Base-by-base conservation (phyloP, 805 yeast species). In the Diddensiella transvaalensis region DNA sequence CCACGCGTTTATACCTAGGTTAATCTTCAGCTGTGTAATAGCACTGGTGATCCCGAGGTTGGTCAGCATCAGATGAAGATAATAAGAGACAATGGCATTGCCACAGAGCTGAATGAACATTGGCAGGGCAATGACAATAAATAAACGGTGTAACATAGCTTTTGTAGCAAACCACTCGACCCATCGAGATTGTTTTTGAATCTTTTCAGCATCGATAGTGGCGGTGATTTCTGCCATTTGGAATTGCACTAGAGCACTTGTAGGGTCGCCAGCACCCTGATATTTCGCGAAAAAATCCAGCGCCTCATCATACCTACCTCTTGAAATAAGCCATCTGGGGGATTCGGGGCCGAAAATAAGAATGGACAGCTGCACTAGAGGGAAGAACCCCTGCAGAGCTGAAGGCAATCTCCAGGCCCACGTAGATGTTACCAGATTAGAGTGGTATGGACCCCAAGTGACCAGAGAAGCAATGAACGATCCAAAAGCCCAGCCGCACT, bases 371-470 rank as follows among this genome's bases (percentile, higher is more conserved):
- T 84, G 69, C 45, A 82, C 60, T 33, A 85, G 66, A 44, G 86
- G 49, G 62, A 83, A 83, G 30, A 83, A 54, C 48, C 79, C 71
- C 69, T 85, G 93, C 57, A 83, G 68, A 2, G 85, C 81, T 50
- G 84, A 76, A 5, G 89, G 87, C 58, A 83, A 72, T 69, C 89
- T 76, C 87, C 87, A 84, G 21, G 80, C 70, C 41, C 72, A 47
- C 42, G 37, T 51, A 40, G 40, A 24, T 19, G 11, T 26, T 17
- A 76, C 75, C 60, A 78, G 82, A 11, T 82, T 78, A 24, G 82
- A 70, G 29, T 89, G 89, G 62, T 78, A 83, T 61, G 82, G 85
- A 49, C 82, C 69, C 85, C 87, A 83, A 26, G 49, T 43, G 29
- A 39, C 44, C 13, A 40, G 32, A 68, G 82, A 82, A n/a, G 89